A percentile compares a stretch with the other conserved stretches of the same genome.
Evolutionary conservation across 768 basidiomycete species (phyloP).

Genomic region (Suillus cothurnatus): DNA sequence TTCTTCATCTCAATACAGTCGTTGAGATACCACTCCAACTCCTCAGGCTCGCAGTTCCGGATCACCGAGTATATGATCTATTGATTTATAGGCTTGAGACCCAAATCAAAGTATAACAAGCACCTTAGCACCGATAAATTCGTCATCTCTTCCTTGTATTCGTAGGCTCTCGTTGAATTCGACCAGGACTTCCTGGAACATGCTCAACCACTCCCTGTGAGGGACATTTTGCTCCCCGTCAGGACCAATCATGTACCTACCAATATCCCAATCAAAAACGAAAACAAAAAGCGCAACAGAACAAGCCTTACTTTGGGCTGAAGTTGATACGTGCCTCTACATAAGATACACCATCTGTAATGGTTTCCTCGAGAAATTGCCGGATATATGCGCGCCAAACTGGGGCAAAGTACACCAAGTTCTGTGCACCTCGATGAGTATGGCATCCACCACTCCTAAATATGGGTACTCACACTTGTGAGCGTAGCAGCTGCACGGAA

Average conservation of each 20-base stretch:
- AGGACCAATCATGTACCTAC: conserved; percentile 55
- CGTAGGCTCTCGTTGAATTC: conserved; percentile 57
- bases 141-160: conserved; percentile 52
- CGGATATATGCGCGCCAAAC: conserved; percentile 62
- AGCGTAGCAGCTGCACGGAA: conserved; percentile 58
- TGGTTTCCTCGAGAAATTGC: conserved; percentile 60
- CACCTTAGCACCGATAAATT: conserved; percentile 67
- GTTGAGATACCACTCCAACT: conserved; percentile 66
- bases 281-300: neutral
- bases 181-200: conserved; percentile 52
- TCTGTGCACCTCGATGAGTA: conserved; percentile 23
- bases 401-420: conserved; percentile 51
- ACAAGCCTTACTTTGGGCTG: conserved; percentile 46
- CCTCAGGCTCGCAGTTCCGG: conserved; percentile 54
- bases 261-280: neutral
- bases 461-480: conserved; percentile 41
- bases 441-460: neutral
- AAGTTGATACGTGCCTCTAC: conserved; percentile 73
- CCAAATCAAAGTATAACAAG: neutral
- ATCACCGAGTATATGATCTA: conserved; percentile 76
- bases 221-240: conserved; percentile 60
- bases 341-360: conserved; percentile 74
- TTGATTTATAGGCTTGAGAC: neutral
- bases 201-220: conserved; percentile 59
- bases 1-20: conserved; percentile 76